These are phyloP conservation scores for Aethionema arabicum DNA, from an alignment of 345 rosid species.

Conservation along the genomic window DNA sequence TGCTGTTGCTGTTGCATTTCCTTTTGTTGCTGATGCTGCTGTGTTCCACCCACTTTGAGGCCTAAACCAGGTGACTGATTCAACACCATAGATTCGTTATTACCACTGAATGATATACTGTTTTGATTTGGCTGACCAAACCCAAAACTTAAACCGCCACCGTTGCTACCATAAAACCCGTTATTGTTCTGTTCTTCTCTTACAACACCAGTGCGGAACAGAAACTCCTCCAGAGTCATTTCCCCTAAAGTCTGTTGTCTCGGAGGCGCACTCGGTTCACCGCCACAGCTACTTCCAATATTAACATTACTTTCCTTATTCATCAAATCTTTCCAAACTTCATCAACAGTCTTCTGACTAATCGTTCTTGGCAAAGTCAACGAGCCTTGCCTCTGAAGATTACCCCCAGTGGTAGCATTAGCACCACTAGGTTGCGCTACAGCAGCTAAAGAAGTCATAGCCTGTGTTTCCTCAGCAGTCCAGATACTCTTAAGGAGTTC, in stretches of 20 bases:
- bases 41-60: constrained; percentile 47
- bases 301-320: constrained; percentile 49
- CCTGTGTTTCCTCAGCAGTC: constrained; percentile 88
- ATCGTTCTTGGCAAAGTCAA: constrained; percentile 83
- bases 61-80: constrained; percentile 49
- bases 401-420: constrained; percentile 47
- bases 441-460: constrained; percentile 42
- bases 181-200: constrained; percentile 63
- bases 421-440: constrained; percentile 33
- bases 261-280: constrained; percentile 44
- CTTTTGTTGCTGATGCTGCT: constrained; percentile 39
- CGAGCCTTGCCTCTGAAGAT: constrained; percentile 92
- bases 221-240: constrained; percentile 90
- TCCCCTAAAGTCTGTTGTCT: constrained; percentile 70
- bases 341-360: constrained; percentile 95
- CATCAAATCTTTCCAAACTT: constrained; percentile 76
- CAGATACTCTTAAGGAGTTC: constrained; percentile 84
- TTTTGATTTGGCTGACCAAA: constrained; percentile 60
- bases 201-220: constrained; percentile 78
- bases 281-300: constrained; percentile 36
- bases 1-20: constrained; percentile 39
- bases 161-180: constrained; percentile 46
- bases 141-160: constrained; percentile 44
- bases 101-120: constrained; percentile 42
- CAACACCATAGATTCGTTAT: constrained; percentile 36